Evolutionary conservation across 176 grass and related monocot genomes (phyloP), one percentile per base, ranked within the genome.

Genomic region (Ananas comosus): DNA sequence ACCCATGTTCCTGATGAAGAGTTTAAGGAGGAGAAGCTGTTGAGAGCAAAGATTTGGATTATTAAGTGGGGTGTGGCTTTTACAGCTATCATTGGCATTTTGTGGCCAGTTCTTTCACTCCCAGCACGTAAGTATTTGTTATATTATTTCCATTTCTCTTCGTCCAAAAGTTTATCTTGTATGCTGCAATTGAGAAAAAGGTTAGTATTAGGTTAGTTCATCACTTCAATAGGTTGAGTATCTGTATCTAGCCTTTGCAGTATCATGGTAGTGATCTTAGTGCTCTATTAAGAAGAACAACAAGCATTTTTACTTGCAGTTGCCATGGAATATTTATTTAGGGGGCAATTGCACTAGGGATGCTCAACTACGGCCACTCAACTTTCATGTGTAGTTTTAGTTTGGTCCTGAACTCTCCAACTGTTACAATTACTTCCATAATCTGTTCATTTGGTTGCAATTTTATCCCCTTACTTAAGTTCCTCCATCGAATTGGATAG

Each of bases 31-130:
- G 88, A 91, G 68, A 83, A 80, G 53, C 79, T 87, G 67, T 51
- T 84, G 74, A 72, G 64, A 49, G 88, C 84, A 1, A 91, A 91
- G 81, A 68, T 59, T 77, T 87, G 88, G 88, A 91, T 91, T 72
- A 29, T 91, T n/a, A 83, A 79, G 75, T 91, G 88, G 88, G 88
- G 88, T 11, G 25, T 84, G 18, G 88, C 22, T 75, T 87, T 87
- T 70, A 91, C 88, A 42, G 75, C 19, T 58, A 47, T 87, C 10
- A 87, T 91, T 48, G 84, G 76, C 7, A 80, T 91, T 33, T 47
- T 87, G 53, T 91, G 88, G 88, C 88, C 88, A 0, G 74, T 70
- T 17, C 78, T 87, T 69, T 84, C 88, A 58, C 88, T 91, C 7
- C 84, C 88, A n/a, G 88, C 83, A 73, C 63, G 83, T 86, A 86